Percentiles rank a stretch among this genome's conserved stretches.
These are phyloP conservation scores for Halophytophthora batemanensis DNA, from an alignment of 352 stramenopile genomes.

Conservation along the genomic window DNA sequence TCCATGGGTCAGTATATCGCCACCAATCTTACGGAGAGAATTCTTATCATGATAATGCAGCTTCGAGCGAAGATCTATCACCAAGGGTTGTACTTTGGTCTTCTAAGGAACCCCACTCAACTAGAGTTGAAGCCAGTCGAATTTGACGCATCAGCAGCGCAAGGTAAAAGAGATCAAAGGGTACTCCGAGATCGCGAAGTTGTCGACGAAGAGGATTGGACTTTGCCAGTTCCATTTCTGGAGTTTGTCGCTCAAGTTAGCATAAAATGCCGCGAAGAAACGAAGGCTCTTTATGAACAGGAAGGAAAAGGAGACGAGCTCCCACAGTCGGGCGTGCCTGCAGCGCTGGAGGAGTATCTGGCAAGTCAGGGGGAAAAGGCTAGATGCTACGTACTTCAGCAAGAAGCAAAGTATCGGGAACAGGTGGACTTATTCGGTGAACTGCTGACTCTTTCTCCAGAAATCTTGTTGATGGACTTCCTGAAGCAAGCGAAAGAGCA, in stretches of 20 bases:
- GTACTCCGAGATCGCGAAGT: constrained; percentile 38
- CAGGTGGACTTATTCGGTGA: constrained; percentile 63
- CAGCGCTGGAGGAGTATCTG: constrained; percentile 76
- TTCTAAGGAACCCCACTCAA: constrained; percentile 55
- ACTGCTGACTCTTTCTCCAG: constrained; percentile 52
- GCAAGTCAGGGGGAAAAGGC: constrained; percentile 59
- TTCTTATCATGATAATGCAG: constrained; percentile 42
- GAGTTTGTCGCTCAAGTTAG: constrained; percentile 57
- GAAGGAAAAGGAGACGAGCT: constrained; percentile 73
- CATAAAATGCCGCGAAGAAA: constrained; percentile 55
- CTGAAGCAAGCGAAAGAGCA: constrained; percentile 23
- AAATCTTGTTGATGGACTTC: constrained; percentile 36
- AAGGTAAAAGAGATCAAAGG: constrained; percentile 10
- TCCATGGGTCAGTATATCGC: constrained; percentile 2
- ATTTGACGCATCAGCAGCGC: neutral
- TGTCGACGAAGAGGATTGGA: constrained; percentile 39
- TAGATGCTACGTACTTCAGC: constrained; percentile 40
- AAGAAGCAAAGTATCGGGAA: constrained; percentile 52
- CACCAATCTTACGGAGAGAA: constrained; percentile 9
- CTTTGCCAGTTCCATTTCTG: constrained; percentile 33
- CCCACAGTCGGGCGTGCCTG: constrained; percentile 48
- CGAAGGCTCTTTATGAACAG: constrained; percentile 45
- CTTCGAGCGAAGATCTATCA: constrained; percentile 59
- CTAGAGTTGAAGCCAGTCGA: constrained; percentile 25
- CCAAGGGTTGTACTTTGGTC: constrained; percentile 59